Conservation (phyloP, 495 filamentous ascomycete genomes). For the Trichoderma gamsii region DNA sequence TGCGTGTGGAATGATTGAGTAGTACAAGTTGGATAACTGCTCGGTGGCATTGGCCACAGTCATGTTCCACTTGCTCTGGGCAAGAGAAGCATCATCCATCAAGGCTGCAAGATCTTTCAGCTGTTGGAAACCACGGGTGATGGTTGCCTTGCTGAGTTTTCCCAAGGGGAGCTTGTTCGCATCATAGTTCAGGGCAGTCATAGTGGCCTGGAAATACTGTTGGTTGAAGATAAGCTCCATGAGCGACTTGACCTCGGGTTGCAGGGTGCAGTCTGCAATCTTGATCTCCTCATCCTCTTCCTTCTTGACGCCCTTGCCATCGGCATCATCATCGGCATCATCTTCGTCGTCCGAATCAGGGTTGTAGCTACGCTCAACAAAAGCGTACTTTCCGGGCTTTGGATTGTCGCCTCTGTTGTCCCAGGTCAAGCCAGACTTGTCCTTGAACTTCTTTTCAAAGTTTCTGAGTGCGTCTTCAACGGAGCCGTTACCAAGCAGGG, state of each 20-base stretch:
- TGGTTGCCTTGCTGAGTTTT: constrained; percentile 71
- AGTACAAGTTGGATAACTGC: constrained; percentile 65
- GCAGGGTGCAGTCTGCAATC: constrained; percentile 47
- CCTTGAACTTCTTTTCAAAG: constrained; percentile 72
- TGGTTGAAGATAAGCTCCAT: constrained; percentile 81
- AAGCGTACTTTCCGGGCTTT: constrained; percentile 65
- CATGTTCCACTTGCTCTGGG: constrained; percentile 41
- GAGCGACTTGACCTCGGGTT: constrained; percentile 53
- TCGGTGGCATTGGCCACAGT: constrained; percentile 41
- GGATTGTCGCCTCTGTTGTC: constrained; percentile 51
- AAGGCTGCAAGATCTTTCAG: constrained; percentile 68
- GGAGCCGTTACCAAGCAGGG: constrained; percentile 36
- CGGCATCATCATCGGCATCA: constrained; percentile 33
- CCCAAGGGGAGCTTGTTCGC: constrained; percentile 72
- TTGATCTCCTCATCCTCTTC: constrained; percentile 29
- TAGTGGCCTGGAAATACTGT: constrained; percentile 55
- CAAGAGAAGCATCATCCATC: constrained; percentile 43
- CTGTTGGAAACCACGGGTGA: constrained; percentile 61
- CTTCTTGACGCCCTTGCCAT: constrained; percentile 26
- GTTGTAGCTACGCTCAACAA: constrained; percentile 63
- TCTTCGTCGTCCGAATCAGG: constrained; percentile 60
- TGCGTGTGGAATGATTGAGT: constrained; percentile 72
- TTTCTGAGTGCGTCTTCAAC: constrained; percentile 42
- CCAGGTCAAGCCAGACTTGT: constrained; percentile 70
- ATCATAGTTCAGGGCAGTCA: constrained; percentile 69